Base-by-base conservation (phyloP, 768 basidiomycete species). In the Dioszegia aurantiaca region DNA sequence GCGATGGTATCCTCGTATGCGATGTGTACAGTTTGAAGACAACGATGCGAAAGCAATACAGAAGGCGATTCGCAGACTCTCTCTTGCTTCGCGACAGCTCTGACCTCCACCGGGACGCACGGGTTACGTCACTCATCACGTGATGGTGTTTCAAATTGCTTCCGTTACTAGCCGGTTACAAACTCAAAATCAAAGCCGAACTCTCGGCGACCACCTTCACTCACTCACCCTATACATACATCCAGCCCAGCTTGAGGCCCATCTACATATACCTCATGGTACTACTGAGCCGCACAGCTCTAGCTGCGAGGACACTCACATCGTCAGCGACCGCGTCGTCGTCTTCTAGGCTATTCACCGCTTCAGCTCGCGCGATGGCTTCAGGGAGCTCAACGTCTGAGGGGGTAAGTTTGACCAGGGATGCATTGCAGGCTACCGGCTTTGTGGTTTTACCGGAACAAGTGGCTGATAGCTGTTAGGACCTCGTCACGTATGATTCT, bases 401-500 rank as follows among this genome's bases (percentile, higher is more conserved):
- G 17, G 43, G 37, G 30, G 44, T 40, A 17, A 23, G 44, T 33
- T 23, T 26, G 39, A 28, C 27, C 28, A 28, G 17, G 9, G 27
- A 19, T 56, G 44, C 36, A 31, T 4, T 12, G 23, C 8, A n/a
- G 40, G 16, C 19, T n/a, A n/a, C 5, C 33, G 33, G 33, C 33
- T 14, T 33, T 33, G 33, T 6, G 33, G n/a, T n/a, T n/a, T n/a
- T n/a, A n/a, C n/a, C n/a, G n/a, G 8, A 33, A 33, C 33, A 33
- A 16, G 39, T 21, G 12, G 51, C 48, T 36, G 48, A 48, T 17
- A 30, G n/a, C 23, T 23, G 10, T 3, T 21, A 69, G 63, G 49
- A 59, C 10, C 43, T 64, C 19, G 68, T 74, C 9, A 44, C 72
- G 14, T 71, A 72, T 59, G 69, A 69, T 43, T 67, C 64, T 0